phyloP scores from a whole-genome alignment of 75 land plant species.

The Sequoiadendron giganteum region DNA sequence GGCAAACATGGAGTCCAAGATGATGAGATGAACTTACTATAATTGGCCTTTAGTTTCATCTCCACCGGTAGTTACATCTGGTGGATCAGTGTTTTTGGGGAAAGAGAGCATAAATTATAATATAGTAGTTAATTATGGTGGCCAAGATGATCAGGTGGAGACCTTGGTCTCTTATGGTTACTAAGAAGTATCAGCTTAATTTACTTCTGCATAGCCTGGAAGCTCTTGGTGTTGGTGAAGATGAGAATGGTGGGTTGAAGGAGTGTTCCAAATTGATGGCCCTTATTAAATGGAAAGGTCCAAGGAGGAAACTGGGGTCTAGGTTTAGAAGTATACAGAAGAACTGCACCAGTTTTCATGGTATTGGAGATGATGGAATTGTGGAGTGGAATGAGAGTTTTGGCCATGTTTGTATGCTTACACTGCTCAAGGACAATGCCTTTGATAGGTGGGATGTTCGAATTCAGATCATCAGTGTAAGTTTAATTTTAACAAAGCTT shows the following conservation, averaged over 20 bases:
- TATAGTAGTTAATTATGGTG: constrained; percentile 17
- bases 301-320: constrained; percentile 25
- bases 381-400: constrained; percentile 38
- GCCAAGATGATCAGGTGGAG: constrained; percentile 43
- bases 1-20: too few relatives aligned
- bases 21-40: too few relatives aligned
- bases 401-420: constrained; percentile 27
- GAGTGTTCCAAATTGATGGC: not conserved
- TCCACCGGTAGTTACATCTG: too few relatives aligned
- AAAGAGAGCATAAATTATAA: not conserved
- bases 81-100: not conserved
- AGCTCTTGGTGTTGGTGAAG: constrained; percentile 14
- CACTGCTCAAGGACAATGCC: constrained; percentile 18
- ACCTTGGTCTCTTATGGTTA: constrained; percentile 20
- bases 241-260: constrained; percentile 5
- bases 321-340: constrained; percentile 34
- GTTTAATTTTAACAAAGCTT: not conserved
- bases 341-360: constrained; percentile 14
- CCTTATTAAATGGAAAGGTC: constrained; percentile 41
- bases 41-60: too few relatives aligned
- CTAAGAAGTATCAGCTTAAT: constrained; percentile 34
- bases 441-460: constrained; percentile 31
- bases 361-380: constrained; percentile 17
- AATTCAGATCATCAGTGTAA: constrained; percentile 37
- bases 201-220: constrained; percentile 30